Evolutionary conservation across 176 grass and related monocot genomes (phyloP).

Genomic region (Phoenix dactylifera): DNA sequence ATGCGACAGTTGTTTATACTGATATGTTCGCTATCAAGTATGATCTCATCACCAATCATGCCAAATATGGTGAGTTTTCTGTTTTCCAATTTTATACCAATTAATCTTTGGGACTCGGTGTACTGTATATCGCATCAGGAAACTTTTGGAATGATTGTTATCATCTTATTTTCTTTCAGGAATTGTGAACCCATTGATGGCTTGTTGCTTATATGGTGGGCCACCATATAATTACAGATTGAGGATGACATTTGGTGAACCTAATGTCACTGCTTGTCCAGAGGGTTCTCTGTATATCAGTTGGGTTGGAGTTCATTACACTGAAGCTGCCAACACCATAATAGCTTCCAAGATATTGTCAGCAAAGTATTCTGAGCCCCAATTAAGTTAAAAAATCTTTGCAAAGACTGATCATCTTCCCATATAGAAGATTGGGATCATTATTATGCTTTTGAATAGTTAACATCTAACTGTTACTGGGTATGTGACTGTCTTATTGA

Average conservation of each 20-base stretch:
- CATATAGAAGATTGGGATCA: too few species aligned
- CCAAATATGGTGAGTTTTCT: slow-evolving; percentile 20
- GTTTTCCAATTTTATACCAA: too few species aligned
- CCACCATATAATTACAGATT: slow-evolving; percentile 58
- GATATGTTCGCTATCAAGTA: slow-evolving; percentile 57
- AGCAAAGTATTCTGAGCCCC: slow-evolving; percentile 42
- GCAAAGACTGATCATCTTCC: not conserved
- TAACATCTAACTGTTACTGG: too few species aligned
- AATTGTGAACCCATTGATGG: slow-evolving; percentile 33
- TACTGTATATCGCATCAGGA: too few species aligned
- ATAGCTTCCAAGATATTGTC: slow-evolving; percentile 47
- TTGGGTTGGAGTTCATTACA: slow-evolving; percentile 83
- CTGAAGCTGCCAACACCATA: slow-evolving; percentile 56
- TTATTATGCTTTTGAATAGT: too few species aligned
- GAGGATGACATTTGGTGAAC: slow-evolving; percentile 28
- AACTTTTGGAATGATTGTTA: too few species aligned
- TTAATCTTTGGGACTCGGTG: too few species aligned
- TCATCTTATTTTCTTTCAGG: slow-evolving; percentile 14
- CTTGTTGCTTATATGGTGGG: slow-evolving; percentile 37
- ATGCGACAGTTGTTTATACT: slow-evolving; percentile 26
- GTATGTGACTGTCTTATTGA: too few species aligned
- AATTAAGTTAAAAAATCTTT: slow-evolving; percentile 19
- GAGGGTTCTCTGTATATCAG: slow-evolving; percentile 66
- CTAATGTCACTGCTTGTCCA: slow-evolving; percentile 29
- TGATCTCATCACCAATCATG: slow-evolving; percentile 40